Evolutionary conservation across 768 basidiomycete genomes (phyloP), one percentile per base, ranked within the genome.

Genomic region (Hirschioporus abietinus): DNA sequence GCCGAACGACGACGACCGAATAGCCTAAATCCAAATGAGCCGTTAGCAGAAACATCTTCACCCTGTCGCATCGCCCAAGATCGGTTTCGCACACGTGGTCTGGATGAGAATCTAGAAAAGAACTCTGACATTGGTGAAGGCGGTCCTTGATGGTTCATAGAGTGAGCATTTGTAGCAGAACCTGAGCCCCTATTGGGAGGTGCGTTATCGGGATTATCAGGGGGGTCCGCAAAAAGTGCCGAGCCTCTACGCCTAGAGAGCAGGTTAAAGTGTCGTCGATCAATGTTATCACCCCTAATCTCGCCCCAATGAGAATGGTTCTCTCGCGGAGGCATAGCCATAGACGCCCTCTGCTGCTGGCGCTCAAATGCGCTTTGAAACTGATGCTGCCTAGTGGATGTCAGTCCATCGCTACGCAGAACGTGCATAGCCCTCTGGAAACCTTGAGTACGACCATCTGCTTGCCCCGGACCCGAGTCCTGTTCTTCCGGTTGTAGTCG

Each of bases 201-300:
- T 52, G 42, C 42, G 42, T 52, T 52, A 52, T 52, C 42, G 12
- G 42, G 42, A 52, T 52, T 52, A 52, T 52, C 60, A 7, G 8
- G 34, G 61, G 61, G 78, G 85, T 35, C 68, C 88, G 88, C 75
- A 92, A 74, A 24, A 80, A 84, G 70, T 84, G 83, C 1, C 83
- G 82, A 61, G 60, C 70, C 68, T 27, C 75, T 71, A 15, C 72
- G 58, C 23, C 75, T 74, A 23, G 73, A 69, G 1, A 70, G 69
- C 1, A 68, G 69, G 20, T 71, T 73, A 5, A 15, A 60, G 1
- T 64, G 52, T 1, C 35, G 58, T n/a, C 66, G 35, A 65, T 61
- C 10, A 6, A 36, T n/a, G 25, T 27, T 64, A 63, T 66, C 64
- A 36, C 63, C 66, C n/a, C 67, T 65, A 18, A 72, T 57, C 26